These are phyloP conservation scores for Yamadazyma atlantica DNA, from an alignment of 1,139 yeast genomes.

Conservation along the genomic window DNA sequence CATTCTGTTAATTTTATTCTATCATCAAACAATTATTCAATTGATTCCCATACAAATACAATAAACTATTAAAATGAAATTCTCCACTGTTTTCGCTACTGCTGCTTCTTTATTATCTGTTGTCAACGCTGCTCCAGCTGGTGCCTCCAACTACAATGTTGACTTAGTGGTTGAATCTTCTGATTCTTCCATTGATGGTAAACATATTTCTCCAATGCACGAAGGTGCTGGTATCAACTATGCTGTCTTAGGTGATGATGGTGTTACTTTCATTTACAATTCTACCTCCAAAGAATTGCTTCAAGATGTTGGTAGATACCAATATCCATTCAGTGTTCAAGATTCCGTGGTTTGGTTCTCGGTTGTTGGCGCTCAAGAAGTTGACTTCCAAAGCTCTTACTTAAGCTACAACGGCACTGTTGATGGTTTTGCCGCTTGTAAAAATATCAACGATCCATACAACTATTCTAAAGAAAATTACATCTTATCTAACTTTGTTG, in stretches of 20 bases:
- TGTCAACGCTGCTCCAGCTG: constrained; percentile 20
- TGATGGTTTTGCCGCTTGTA: constrained; percentile 38
- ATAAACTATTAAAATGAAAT: constrained; percentile 17
- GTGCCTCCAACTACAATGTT: constrained; percentile 12
- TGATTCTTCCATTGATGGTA: constrained; percentile 20
- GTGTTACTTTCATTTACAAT: constrained; percentile 11
- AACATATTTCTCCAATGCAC: constrained; percentile 36
- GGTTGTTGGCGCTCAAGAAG: constrained; percentile 15
- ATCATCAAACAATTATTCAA: constrained; percentile 2
- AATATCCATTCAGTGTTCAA: constrained; percentile 7
- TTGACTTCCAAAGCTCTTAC: constrained; percentile 21
- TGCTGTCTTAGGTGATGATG: constrained; percentile 30
- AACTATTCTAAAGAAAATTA: constrained; percentile 28
- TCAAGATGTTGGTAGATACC: constrained; percentile 4
- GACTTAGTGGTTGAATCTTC: constrained; percentile 18
- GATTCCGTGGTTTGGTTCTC: constrained; percentile 15
- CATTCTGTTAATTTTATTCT: not conserved
- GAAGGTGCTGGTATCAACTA: constrained; percentile 61
- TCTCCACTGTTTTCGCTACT: constrained; percentile 15
- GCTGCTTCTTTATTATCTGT: constrained; percentile 16
- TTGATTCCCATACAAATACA: not conserved
- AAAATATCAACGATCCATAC: constrained; percentile 45
- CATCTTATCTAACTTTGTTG: constrained; percentile 20
- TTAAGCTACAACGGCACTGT: constrained; percentile 30
- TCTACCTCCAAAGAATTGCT: not conserved